Conservation (phyloP, 2,329 filamentous ascomycete genomes). For the Colletotrichum sp. region DNA sequence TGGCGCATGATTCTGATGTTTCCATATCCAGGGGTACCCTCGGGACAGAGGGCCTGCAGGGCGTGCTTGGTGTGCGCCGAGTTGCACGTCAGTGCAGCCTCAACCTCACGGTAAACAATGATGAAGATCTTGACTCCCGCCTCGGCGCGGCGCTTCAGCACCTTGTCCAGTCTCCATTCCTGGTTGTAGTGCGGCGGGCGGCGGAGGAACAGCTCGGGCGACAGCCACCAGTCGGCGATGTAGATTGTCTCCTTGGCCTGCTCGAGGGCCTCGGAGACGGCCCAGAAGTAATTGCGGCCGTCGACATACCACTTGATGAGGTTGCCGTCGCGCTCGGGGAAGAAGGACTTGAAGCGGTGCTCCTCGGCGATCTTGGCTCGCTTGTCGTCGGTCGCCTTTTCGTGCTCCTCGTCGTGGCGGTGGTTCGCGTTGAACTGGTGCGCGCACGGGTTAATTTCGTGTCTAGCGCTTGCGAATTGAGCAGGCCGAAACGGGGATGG, state of each 20-base stretch:
- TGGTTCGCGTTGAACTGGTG: constrained; percentile 82
- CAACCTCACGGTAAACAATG: constrained; percentile 88
- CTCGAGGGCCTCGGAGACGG: constrained; percentile 89
- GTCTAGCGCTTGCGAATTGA: not conserved
- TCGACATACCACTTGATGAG: constrained; percentile 97
- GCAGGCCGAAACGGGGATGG: not conserved
- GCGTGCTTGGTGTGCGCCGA: constrained; percentile 92
- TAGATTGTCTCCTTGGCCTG: constrained; percentile 92
- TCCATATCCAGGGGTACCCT: constrained; percentile 80
- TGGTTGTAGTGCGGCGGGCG: constrained; percentile 83
- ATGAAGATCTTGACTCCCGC: constrained; percentile 94
- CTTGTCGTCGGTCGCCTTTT: constrained; percentile 83
- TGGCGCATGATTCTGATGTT: constrained; percentile 92
- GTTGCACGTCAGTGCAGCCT: constrained; percentile 87
- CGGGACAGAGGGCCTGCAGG: constrained; percentile 77
- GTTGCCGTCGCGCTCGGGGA: constrained; percentile 85
- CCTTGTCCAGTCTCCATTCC: constrained; percentile 84
- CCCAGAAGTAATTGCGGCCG: constrained; percentile 93
- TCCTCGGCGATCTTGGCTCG: constrained; percentile 72
- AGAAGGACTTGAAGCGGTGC: constrained; percentile 89
- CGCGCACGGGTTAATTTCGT: not conserved
- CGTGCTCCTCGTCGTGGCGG: constrained; percentile 92
- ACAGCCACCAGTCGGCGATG: constrained; percentile 97
- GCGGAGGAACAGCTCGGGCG: constrained; percentile 84
- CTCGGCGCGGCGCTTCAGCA: constrained; percentile 88